Base-by-base conservation (phyloP, 495 filamentous ascomycete genomes). In the Neurospora hispaniola region DNA sequence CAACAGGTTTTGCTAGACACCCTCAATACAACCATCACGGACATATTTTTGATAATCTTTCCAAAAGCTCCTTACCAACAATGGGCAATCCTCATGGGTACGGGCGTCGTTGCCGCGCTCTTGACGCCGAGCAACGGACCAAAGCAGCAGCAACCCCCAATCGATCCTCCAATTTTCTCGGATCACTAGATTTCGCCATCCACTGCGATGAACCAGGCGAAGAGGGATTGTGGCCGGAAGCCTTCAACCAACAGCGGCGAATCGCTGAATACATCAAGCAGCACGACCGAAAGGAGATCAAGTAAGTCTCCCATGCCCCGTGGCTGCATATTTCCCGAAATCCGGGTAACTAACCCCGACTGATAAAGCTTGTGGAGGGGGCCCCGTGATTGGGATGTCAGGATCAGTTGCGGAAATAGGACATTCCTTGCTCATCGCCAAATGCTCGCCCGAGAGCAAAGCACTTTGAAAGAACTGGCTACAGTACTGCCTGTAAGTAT, bases 381-480 rank as follows among this genome's bases (percentile, higher is more conserved):
- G 11, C 48, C 48, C 48, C 20, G 23, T 12, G 73, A 75, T 10
- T 78, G 73, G 74, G 76, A 78, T 27, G 74, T 78, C 41, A 4
- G 70, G 39, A 48, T 79, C 16, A 18, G 20, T 14, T 79, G 78
- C 66, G 20, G 42, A 2, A 35, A 10, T 77, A 68, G 70, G 68
- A n/a, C 23, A 68, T 79, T n/a, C 48, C 11, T 59, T 10, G 48
- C 12, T 59, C 48, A 59, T 59, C 48, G 48, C 48, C 20, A 59
- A 27, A 59, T 59, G 48, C 48, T 59, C 23, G 48, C 48, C 5
- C 48, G 48, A 59, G 48, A 59, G 11, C 48, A 59, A 59, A 59
- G 20, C 23, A 12, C 11, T 7, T 14, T 59, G 48, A 59, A 27
- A 59, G 7, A 3, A 0, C 11, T 59, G 20, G 27, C 48, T 27